Conservation (phyloP, 139 green algal genomes). For the Picocystis salinarum region DNA sequence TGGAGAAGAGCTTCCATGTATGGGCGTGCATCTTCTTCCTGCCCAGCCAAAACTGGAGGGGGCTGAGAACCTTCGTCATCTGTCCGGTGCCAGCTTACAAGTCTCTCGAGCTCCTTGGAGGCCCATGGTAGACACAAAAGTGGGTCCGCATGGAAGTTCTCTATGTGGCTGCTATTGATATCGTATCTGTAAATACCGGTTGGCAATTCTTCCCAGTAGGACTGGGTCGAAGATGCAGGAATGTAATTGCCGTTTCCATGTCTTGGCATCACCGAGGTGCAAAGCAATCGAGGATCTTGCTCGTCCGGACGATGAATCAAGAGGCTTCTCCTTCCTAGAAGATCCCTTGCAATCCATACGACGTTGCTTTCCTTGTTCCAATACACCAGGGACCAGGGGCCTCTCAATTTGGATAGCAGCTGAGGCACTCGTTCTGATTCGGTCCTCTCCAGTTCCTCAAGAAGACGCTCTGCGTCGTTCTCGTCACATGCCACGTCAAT, state of each 20-base stretch:
- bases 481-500: slow-evolving; percentile 14
- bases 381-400: slow-evolving; percentile 59
- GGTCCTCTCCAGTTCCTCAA: slow-evolving; percentile 14
- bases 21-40: not conserved
- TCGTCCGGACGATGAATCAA: slow-evolving; percentile 30
- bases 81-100: slow-evolving; percentile 3
- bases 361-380: slow-evolving; percentile 30
- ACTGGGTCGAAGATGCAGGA: not conserved
- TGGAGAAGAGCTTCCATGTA: not conserved
- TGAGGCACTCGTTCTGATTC: not conserved
- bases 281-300: not conserved
- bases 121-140: not conserved
- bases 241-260: not conserved
- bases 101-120: slow-evolving; percentile 7
- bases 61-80: not conserved
- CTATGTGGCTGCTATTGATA: not conserved
- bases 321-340: slow-evolving; percentile 38
- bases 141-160: not conserved
- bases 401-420: slow-evolving; percentile 28
- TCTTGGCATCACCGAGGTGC: not conserved
- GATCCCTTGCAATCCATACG: slow-evolving; percentile 53
- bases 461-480: slow-evolving; percentile 31
- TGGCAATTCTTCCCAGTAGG: slow-evolving; percentile 18
- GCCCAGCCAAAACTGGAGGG: not conserved
- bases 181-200: slow-evolving; percentile 21